Base-by-base conservation (phyloP, 2,329 filamentous ascomycete genomes). In the Phialophora expanda region DNA sequence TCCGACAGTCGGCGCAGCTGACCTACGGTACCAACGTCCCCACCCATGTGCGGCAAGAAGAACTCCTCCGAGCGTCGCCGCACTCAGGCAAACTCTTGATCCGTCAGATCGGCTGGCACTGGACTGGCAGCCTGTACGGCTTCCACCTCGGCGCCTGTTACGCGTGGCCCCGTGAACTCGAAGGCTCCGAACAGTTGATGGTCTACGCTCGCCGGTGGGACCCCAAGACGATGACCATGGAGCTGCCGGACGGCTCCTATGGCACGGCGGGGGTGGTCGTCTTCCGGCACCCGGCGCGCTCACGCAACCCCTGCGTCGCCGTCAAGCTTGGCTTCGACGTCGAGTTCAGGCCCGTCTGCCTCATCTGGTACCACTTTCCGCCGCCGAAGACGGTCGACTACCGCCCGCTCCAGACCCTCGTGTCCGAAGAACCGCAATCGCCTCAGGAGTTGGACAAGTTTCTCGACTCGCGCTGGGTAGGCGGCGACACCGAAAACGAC, bases 291-390 rank as follows among this genome's bases (percentile, higher is more conserved):
- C 55, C 55, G 11, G 17, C 55, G 34, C 30, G 32, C 1, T 57
- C 32, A 24, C 14, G 32, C 17, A 20, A 14, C 14, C 30, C 55
- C 24, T 57, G 55, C 14, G 32, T 57, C 20, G 55, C 55, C 22
- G 24, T 57, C 20, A 57, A 57, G n/a, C 55, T 57, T 57, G 32
- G 55, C 3, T 57, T 57, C 55, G 55, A 57, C 20, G n/a, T 24
- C 14, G 30, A 38, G 5, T 57, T 57, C 55, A 22, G 32, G 6
- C 55, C 30, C 24, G 32, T 44, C 20, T 57, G 55, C 55, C 38
- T 57, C n/a, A 34, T 57, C 55, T 57, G 32, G 32, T 51, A 51
- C 14, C 48, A 51, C 24, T 51, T 51, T 22, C 48, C 48, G 20
- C 48, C 48, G 20, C 48, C 48, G 12, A 28, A 22, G 20, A 51